Evolutionary conservation across 2,329 filamentous ascomycete species (phyloP).

Genomic region (Nemania diffusa): DNA sequence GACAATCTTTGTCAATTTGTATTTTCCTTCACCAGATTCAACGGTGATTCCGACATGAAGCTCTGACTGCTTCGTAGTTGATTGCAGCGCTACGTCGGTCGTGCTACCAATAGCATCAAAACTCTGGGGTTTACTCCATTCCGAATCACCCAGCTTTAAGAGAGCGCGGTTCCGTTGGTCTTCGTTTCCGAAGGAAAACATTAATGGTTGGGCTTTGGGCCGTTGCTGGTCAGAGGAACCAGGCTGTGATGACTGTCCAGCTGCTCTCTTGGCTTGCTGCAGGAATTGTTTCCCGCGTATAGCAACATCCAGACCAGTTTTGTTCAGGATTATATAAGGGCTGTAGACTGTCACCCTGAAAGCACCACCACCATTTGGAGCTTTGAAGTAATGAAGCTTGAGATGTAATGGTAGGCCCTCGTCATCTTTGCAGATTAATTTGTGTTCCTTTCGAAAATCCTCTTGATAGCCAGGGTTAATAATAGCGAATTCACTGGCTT

Average conservation of each 20-base stretch:
- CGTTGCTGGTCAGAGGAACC: conserved; percentile 62
- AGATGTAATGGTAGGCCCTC: conserved; percentile 82
- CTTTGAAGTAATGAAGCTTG: conserved; percentile 88
- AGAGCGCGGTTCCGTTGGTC: conserved; percentile 92
- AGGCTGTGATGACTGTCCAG: conserved; percentile 76
- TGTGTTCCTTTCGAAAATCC: conserved; percentile 87
- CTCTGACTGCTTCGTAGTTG: conserved; percentile 75
- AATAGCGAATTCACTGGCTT: conserved; percentile 94
- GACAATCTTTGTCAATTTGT: conserved; percentile 96
- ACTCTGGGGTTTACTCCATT: conserved; percentile 97
- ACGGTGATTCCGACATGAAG: conserved; percentile 93
- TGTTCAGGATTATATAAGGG: conserved; percentile 94
- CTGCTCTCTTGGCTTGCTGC: conserved; percentile 81
- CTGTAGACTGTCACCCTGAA: conserved; percentile 97
- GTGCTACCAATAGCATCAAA: conserved; percentile 97
- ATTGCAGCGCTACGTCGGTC: conserved; percentile 85
- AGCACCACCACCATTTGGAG: conserved; percentile 91
- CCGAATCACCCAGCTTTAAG: conserved; percentile 86
- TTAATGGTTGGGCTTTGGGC: conserved; percentile 85
- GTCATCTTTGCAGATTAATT: conserved; percentile 83
- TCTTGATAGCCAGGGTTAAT: conserved; percentile 90
- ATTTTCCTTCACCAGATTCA: conserved; percentile 92
- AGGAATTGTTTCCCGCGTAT: conserved; percentile 91
- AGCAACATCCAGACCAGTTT: conserved; percentile 88
- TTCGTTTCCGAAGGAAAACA: conserved; percentile 93